Evolutionary conservation across 345 rosid genomes (phyloP), one percentile per base, ranked within the genome.

Genomic region (Atalantia buxifolia): DNA sequence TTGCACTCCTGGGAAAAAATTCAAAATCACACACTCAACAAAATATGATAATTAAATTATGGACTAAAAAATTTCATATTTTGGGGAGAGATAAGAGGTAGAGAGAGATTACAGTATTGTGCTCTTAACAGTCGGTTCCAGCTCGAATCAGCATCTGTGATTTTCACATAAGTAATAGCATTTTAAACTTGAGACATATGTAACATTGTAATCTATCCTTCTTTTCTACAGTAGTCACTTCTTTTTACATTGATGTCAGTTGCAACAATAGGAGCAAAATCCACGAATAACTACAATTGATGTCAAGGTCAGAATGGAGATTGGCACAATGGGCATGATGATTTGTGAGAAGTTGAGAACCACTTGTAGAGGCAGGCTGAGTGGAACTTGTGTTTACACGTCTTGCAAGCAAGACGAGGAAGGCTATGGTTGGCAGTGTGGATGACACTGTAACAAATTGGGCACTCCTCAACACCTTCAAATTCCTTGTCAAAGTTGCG

Each of bases 391-490:
- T 95, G 94, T 79, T 94, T 93, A 91, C 99, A 93, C 66, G 98
- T 94, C 81, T 84, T 86, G 89, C 98, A 95, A 56, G 97, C 97
- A 78, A 92, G 92, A 69, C 97, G 96, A 73, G 99, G 98, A 76
- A 92, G 95, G 89, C 92, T 89, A 82, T 92, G 98, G 82, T 94
- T 91, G 33, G 78, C 83, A 24, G 97, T 92, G 85, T 95, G 99
- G 74, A 95, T 94, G 78, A 95, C 97, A 82, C 98, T 95, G 88
- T 95, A 95, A 82, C 99, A 95, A 70, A 95, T 95, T 10, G 98
- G 99, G 77, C 99, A 95, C 87, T 95, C 99, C 80, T 95, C 99
- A 56, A 95, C 89, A 73, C 99, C 99, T 88, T 93, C 92, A 78
- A 95, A 95, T 83, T 92, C 98, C 87, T 94, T 94, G 88, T 95